Conservation (phyloP, 345 rosid species). For the Conringia planisiliqua region DNA sequence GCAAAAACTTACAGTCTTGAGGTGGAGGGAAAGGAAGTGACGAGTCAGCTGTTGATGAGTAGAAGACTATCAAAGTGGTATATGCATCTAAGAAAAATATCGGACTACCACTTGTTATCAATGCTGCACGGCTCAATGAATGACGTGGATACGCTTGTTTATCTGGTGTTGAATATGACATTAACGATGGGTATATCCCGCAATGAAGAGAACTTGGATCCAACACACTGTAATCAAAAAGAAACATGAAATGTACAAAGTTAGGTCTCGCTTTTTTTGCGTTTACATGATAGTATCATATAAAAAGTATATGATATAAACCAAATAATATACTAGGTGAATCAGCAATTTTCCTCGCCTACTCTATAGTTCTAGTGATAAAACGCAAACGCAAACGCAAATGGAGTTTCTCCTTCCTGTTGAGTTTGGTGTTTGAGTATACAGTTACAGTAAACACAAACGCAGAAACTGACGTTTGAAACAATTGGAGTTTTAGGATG, state of each 20-base stretch:
- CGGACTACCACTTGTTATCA: constrained; percentile 93
- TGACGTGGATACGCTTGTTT: constrained; percentile 90
- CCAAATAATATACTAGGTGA: no score
- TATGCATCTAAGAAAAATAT: constrained; percentile 95
- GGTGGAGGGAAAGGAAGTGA: constrained; percentile 92
- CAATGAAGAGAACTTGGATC: constrained; percentile 90
- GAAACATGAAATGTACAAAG: neutral
- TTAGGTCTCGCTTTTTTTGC: neutral
- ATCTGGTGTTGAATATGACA: constrained; percentile 77
- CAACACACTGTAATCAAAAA: constrained; percentile 56
- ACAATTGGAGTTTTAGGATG: neutral
- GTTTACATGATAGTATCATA: neutral
- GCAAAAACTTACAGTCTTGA: constrained; percentile 71
- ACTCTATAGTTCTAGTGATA: no score
- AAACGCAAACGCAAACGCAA: no score
- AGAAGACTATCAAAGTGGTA: constrained; percentile 79
- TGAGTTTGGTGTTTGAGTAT: neutral
- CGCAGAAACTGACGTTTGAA: neutral
- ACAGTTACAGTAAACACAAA: neutral
- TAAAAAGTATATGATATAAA: no score
- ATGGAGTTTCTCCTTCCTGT: no score
- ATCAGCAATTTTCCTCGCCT: no score
- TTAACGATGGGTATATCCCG: constrained; percentile 75
- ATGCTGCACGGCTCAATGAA: constrained; percentile 83
- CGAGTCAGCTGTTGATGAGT: constrained; percentile 87